phyloP scores from a whole-genome alignment of 106 monocot species.

The Allium fistulosum region DNA sequence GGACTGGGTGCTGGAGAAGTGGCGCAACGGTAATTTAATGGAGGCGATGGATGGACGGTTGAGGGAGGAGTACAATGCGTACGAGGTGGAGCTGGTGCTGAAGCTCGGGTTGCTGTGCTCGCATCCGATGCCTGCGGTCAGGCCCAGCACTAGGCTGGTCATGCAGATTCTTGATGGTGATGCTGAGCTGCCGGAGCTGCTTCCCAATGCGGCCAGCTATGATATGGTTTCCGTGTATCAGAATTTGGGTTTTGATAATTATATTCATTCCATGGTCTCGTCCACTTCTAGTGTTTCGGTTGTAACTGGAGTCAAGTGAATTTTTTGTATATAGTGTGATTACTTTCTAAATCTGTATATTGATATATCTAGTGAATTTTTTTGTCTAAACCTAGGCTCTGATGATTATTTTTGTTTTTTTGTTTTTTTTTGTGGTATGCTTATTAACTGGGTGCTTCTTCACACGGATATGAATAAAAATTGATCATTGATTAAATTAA shows the following conservation, averaged over 20 bases:
- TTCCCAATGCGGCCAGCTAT: background rate
- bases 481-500: no score
- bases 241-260: constrained; percentile 1
- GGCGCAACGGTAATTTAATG: background rate
- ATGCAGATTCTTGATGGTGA: constrained; percentile 6
- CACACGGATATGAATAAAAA: no score
- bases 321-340: background rate
- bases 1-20: constrained; percentile 13
- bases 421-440: no score
- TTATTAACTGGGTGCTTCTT: no score
- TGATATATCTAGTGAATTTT: background rate
- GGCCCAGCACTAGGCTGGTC: constrained; percentile 12
- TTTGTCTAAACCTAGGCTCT: no score
- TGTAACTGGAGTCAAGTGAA: background rate
- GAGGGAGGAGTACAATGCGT: background rate
- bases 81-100: constrained; percentile 17
- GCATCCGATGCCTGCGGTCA: constrained; percentile 6
- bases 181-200: background rate
- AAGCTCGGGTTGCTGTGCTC: constrained; percentile 18
- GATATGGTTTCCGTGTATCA: background rate
- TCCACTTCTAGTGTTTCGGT: background rate
- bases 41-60: constrained; percentile 7
- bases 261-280: background rate
- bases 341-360: background rate
- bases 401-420: no score